Base-by-base conservation (phyloP, 768 basidiomycete species). In the Daedaleopsis nitida region DNA sequence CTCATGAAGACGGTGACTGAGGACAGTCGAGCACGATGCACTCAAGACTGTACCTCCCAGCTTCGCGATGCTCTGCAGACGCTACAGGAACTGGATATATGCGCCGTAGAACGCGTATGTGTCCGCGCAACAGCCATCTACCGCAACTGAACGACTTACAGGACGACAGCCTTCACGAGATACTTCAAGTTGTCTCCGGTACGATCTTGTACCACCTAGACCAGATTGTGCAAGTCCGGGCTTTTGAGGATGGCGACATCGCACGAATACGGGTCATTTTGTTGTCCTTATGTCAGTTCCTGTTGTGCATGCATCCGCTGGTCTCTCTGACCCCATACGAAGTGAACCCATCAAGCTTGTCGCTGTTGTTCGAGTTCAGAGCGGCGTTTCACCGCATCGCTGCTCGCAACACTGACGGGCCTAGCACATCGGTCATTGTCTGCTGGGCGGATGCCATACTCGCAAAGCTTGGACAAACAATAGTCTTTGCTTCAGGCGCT, bases 401-500 rank as follows among this genome's bases (percentile, higher is more conserved):
- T 12, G 70, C 76, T 71, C n/a, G 34, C 64, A 5, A 58, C 63
- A 13, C 63, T 58, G n/a, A 50, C 5, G 50, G 13, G 0, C 21
- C 71, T 37, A 52, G 69, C 37, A 45, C 73, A n/a, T 57, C 71
- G 3, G 69, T 77, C 13, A 61, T 81, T n/a, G 73, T 86, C 54
- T 90, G 84, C 66, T 91, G 87, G 86, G 83, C 84, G 11, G 89
- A 92, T 59, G 74, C 81, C 51, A 57, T 90, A 8, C 68, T 92
- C 23, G 80, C 80, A 11, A 83, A 78, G 64, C 68, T 91, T 7
- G 78, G 81, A 35, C 75, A 80, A 52, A 71, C 73, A 13, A 64
- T 68, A 21, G 64, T 75, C 35, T 54, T 64, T 16, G 37, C 37
- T 8, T 49, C 62, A 7, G 55, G 58, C 1, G 3, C 48, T 13